Conservation (phyloP, 495 filamentous ascomycete species). For the Penicillium coprophilum region DNA sequence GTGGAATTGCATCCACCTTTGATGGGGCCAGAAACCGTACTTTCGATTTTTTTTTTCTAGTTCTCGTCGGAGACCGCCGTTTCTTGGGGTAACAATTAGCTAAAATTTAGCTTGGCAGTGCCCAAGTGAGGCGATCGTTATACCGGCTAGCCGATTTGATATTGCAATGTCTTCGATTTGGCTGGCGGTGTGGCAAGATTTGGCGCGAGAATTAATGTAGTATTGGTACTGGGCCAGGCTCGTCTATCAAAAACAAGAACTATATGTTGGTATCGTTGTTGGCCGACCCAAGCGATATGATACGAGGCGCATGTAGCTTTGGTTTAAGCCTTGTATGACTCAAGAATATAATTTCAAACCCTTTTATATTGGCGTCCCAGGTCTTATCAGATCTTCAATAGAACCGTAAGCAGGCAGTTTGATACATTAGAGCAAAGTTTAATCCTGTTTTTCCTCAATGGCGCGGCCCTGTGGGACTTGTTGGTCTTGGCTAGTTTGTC, state of each 20-base stretch:
- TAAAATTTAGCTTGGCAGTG: background rate
- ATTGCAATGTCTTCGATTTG: background rate
- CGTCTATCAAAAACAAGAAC: background rate
- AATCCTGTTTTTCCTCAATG: too few relatives aligned
- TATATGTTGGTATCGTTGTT: background rate
- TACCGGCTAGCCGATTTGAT: background rate
- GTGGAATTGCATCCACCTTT: background rate
- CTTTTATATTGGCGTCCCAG: too few relatives aligned
- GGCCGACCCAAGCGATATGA: background rate
- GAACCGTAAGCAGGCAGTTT: too few relatives aligned
- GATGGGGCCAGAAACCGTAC: background rate
- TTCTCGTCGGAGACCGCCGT: background rate
- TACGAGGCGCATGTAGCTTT: background rate
- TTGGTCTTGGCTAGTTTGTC: too few relatives aligned
- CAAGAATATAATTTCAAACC: background rate
- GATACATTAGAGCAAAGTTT: too few relatives aligned
- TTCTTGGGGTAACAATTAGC: slow-evolving; percentile 1
- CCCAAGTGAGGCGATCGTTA: background rate
- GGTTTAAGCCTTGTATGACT: background rate
- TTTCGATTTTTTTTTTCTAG: background rate
- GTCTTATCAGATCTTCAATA: too few relatives aligned
- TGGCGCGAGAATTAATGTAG: background rate
- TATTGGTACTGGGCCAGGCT: background rate
- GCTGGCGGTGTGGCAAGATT: background rate
- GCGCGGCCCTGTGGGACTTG: too few relatives aligned